These are phyloP conservation scores for Lophiostoma macrostomum DNA, from an alignment of 495 filamentous ascomycete genomes.

Conservation along the genomic window DNA sequence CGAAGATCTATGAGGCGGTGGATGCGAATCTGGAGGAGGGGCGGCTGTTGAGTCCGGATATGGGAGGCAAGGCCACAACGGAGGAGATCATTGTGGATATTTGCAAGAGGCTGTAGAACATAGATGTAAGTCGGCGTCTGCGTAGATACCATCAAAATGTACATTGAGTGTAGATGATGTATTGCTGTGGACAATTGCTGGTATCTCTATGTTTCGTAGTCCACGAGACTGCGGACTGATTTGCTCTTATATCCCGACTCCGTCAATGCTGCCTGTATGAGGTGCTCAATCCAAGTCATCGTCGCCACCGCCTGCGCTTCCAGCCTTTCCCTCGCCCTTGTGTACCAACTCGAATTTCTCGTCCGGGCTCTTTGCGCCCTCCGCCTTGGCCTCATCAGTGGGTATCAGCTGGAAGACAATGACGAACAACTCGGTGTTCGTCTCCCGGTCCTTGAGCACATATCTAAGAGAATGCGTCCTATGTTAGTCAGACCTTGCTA, in stretches of 20 bases:
- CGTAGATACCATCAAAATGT: conserved; percentile 17
- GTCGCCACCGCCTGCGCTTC: conserved; percentile 7
- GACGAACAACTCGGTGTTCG: conserved; percentile 69
- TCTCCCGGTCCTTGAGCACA: conserved; percentile 72
- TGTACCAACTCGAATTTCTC: conserved; percentile 21
- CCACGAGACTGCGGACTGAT: neutral
- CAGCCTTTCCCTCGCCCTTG: neutral
- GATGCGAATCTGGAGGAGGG: conserved; percentile 88
- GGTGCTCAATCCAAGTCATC: conserved; percentile 33
- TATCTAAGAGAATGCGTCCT: conserved; percentile 76
- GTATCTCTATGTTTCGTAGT: too few species aligned
- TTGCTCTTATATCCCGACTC: neutral
- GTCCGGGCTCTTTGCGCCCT: conserved; percentile 11
- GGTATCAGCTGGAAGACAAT: conserved; percentile 72
- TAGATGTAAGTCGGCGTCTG: neutral
- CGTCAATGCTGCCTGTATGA: neutral
- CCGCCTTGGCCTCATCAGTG: conserved; percentile 59
- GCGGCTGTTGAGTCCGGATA: conserved; percentile 78
- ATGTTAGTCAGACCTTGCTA: conserved; percentile 31
- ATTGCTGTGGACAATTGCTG: too few species aligned
- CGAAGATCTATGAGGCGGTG: conserved; percentile 83
- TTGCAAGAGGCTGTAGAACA: conserved; percentile 73
- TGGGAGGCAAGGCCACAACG: conserved; percentile 85
- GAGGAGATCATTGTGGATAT: conserved; percentile 89
- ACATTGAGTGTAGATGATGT: too few species aligned